Evolutionary conservation across 2,329 filamentous ascomycete species (phyloP), one percentile per base, ranked within the genome.

Genomic region (Paramyrothecium sp.): DNA sequence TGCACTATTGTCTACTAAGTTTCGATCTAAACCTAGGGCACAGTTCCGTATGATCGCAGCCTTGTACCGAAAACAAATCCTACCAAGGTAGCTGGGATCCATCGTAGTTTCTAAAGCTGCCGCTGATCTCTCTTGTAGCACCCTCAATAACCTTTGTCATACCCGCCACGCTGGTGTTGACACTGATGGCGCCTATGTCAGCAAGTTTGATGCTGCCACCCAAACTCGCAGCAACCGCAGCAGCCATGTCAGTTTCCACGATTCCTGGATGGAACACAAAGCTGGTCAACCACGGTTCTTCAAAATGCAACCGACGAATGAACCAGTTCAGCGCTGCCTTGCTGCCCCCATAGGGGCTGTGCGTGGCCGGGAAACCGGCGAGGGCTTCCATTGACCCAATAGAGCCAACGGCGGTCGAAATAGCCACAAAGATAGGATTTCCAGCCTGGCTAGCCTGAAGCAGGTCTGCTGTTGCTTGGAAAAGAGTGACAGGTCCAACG

Each of bases 221-320:
- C n/a, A n/a, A n/a, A n/a, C n/a, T n/a, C n/a, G n/a, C n/a, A n/a
- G n/a, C n/a, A n/a, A n/a, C n/a, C 26, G 26, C 26, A 30, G 26
- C 26, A 30, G 26, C 26, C 26, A 30, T 30, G 26, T 30, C 26
- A 10, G 26, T 30, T 10, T 30, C 5, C 26, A 30, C 26, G 5
- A 4, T 5, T 4, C 41, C 19, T 7, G 63, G 63, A n/a, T 62
- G 56, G 41, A 66, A 54, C 0, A 57, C 52, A 20, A 65, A 61
- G 52, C 41, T 56, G 46, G 58, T 63, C 26, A 67, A 55, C 65
- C 63, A 67, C 0, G 58, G 55, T 58, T 67, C 63, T 49, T 67
- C 65, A 16, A 61, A 57, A 54, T 61, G 60, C 5, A 66, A 33
- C 8, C 59, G 53, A 30, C 53, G 54, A 38, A 66, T 41, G 41